Evolutionary conservation across 2,329 filamentous ascomycete species (phyloP).

Genomic region (Colletotrichum spinosum): DNA sequence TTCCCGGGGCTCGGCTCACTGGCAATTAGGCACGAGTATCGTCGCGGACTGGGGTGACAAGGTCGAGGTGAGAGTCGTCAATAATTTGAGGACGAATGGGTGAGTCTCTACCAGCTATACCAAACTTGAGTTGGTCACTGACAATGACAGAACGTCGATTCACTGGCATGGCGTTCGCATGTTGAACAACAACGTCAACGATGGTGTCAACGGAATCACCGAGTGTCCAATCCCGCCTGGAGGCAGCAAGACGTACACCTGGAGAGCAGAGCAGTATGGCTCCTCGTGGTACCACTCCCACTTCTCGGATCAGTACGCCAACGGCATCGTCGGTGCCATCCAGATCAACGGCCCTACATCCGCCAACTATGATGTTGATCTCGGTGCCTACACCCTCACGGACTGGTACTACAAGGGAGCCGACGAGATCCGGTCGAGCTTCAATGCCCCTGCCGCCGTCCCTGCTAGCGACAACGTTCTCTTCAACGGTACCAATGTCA

Average conservation of each 20-base stretch:
- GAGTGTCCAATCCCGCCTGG: slow-evolving; percentile 55
- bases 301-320: slow-evolving; percentile 61
- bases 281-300: slow-evolving; percentile 61
- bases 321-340: slow-evolving; percentile 64
- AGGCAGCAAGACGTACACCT: slow-evolving; percentile 48
- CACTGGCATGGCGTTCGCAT: slow-evolving; percentile 64
- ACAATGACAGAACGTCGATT: slow-evolving; percentile 50
- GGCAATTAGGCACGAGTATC: slow-evolving; percentile 64
- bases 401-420: slow-evolving; percentile 63
- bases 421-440: slow-evolving; percentile 42
- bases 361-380: slow-evolving; percentile 68
- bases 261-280: slow-evolving; percentile 53
- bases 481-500: slow-evolving; percentile 56
- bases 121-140: slow-evolving; percentile 2
- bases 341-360: slow-evolving; percentile 60
- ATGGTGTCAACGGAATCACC: slow-evolving; percentile 58
- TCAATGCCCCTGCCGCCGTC: slow-evolving; percentile 38
- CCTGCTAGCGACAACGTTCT: slow-evolving; percentile 51
- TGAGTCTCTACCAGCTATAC: slow-evolving; percentile 31
- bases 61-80: slow-evolving; percentile 71
- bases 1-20: background rate
- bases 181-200: slow-evolving; percentile 56
- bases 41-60: slow-evolving; percentile 63
- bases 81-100: slow-evolving; percentile 65
- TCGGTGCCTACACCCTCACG: slow-evolving; percentile 64